Evolutionary conservation across 2,329 filamentous ascomycete species (phyloP), one percentile per base, ranked within the genome.

Genomic region (Tolypocladium nubicola): DNA sequence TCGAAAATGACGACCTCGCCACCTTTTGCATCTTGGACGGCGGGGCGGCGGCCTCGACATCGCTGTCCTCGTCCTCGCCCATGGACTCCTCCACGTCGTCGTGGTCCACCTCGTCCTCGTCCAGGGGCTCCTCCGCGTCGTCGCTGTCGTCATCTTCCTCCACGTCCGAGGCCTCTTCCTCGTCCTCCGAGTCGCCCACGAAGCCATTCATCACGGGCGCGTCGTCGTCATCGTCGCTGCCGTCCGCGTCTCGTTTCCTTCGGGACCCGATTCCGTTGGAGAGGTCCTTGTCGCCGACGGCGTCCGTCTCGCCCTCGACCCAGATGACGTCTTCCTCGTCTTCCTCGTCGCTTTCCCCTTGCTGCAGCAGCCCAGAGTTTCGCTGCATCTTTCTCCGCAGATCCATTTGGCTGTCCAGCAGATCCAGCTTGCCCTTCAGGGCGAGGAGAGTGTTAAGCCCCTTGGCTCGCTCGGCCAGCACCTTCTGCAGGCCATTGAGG

Each of bases 401-500:
- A 65, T 89, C 84, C 71, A 97, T 86, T 74, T 99, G 94, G 8
- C 90, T 87, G 66, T 94, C 88, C 53, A 97, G 80, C 83, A 99
- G 90, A 68, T 97, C 93, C 38, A 99, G 80, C 73, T 97, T 96
- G 30, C 94, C 94, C 76, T 97, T 97, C 59, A 99, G 80, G 23
- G 92, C 83, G 40, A 99, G 78, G 52, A 99, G 77, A 62, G 88
- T 90, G 60, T 88, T 85, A 30, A 97, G 79, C 19, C 90, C 91
- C 61, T 86, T 86, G 39, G 91, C 87, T 47, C 94, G 85, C 74
- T 96, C 90, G 61, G 91, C 87, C 59, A 97, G 82, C 21, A 97
- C 93, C 68, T 88, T 87, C 71, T 93, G 89, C 56, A 99, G 79
- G 45, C 88, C 86, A 53, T 83, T 80, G 59, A 99, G 81, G 68